phyloP scores from a whole-genome alignment of 257 asterid species.

The Scutellaria baicalensis region DNA sequence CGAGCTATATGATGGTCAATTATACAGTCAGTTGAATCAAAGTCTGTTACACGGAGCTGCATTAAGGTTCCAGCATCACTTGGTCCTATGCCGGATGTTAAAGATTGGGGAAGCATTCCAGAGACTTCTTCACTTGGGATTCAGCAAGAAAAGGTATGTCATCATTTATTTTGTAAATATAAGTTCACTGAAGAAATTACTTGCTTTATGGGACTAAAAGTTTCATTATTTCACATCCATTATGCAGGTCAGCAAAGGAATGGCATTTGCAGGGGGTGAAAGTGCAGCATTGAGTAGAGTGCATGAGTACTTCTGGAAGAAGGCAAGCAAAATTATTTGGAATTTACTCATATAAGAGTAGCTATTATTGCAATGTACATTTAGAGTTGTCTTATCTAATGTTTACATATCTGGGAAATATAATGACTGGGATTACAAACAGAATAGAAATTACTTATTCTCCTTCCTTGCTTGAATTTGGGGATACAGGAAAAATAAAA shows the following conservation, averaged over 20 bases:
- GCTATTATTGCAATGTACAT: background rate
- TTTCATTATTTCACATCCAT: background rate
- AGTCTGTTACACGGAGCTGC: conserved; percentile 58
- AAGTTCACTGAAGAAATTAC: background rate
- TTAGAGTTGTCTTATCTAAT: background rate
- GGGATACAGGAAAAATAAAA: background rate
- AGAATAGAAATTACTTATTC: background rate
- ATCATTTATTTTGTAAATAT: background rate
- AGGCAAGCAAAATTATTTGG: conserved; percentile 31
- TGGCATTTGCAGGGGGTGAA: conserved; percentile 88
- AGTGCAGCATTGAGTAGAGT: conserved; percentile 79
- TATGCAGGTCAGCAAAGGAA: conserved; percentile 68
- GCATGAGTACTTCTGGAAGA: conserved; percentile 89
- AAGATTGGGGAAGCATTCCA: conserved; percentile 84
- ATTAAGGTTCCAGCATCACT: conserved; percentile 56
- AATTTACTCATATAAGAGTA: background rate
- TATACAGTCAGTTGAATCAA: conserved; percentile 70
- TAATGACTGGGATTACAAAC: background rate
- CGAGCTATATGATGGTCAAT: conserved; percentile 19
- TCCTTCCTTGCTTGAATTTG: background rate
- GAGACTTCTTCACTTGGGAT: conserved; percentile 58
- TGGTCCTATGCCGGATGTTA: conserved; percentile 65
- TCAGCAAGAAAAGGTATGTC: conserved; percentile 52
- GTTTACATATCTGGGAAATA: background rate
- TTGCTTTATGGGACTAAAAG: conserved; percentile 3